Evolutionary conservation across 495 filamentous ascomycete genomes (phyloP).

Genomic region (Hyphodiscus hymeniophilus): DNA sequence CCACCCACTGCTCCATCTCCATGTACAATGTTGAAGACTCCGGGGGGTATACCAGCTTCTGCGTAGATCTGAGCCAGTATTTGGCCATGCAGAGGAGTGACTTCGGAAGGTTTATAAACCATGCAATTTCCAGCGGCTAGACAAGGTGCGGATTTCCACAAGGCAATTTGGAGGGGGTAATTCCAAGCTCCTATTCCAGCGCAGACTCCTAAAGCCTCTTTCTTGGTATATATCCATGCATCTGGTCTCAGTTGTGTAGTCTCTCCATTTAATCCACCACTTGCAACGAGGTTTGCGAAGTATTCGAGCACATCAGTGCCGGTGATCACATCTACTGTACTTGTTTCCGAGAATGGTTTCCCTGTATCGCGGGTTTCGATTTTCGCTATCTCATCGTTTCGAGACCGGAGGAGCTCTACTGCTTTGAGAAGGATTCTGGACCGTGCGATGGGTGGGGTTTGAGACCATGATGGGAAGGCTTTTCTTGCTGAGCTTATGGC

Average conservation of each 20-base stretch:
- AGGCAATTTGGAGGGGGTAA: conserved; percentile 79
- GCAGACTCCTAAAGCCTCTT: conserved; percentile 68
- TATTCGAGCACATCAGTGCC: conserved; percentile 73
- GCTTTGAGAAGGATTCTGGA: conserved; percentile 65
- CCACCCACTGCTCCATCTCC: conserved; percentile 64
- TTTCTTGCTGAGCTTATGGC: conserved; percentile 52
- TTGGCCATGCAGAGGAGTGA: conserved; percentile 64
- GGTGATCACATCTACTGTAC: conserved; percentile 64
- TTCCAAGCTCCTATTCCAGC: conserved; percentile 80
- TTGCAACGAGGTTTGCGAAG: conserved; percentile 63
- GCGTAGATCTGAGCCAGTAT: conserved; percentile 61
- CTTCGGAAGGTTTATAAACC: conserved; percentile 81
- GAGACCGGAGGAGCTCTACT: conserved; percentile 53
- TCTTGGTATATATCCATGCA: conserved; percentile 68
- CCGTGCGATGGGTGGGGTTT: conserved; percentile 53
- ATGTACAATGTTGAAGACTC: conserved; percentile 77
- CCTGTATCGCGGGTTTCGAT: conserved; percentile 68
- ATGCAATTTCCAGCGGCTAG: conserved; percentile 79
- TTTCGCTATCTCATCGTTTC: conserved; percentile 62
- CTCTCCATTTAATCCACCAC: conserved; percentile 62
- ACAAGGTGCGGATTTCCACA: conserved; percentile 80
- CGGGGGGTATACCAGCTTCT: conserved; percentile 65
- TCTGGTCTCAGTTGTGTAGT: conserved; percentile 58
- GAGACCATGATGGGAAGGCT: conserved; percentile 61
- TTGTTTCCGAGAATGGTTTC: conserved; percentile 67